phyloP scores from a whole-genome alignment of 1,284 basidiomycete genomes.

The Mycena citricolor region DNA sequence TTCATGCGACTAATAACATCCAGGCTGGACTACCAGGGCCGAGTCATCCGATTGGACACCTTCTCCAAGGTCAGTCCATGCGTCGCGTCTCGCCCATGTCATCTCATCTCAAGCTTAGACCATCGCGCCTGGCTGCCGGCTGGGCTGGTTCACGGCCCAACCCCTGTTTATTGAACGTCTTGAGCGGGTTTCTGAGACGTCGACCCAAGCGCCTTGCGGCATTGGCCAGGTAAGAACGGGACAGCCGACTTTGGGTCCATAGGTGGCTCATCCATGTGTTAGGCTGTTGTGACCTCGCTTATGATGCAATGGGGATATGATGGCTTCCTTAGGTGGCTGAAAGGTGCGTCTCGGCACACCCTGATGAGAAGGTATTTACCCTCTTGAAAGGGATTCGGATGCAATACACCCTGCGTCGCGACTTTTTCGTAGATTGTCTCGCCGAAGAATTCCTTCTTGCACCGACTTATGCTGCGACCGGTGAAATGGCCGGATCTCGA shows the following conservation, averaged over 20 bases:
- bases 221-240: constrained; percentile 55
- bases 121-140: constrained; percentile 73
- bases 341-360: constrained; percentile 32
- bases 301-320: constrained; percentile 66
- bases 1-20: too few species aligned
- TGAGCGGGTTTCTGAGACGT: constrained; percentile 72
- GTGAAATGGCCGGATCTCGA: constrained; percentile 34
- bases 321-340: constrained; percentile 78
- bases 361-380: background rate
- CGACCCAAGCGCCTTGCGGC: constrained; percentile 73
- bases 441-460: constrained; percentile 51
- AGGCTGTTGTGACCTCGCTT: constrained; percentile 62
- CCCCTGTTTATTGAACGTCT: constrained; percentile 71
- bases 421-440: constrained; percentile 60
- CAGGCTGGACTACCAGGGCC: constrained; percentile 72
- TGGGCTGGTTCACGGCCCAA: constrained; percentile 81
- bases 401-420: constrained; percentile 58
- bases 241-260: background rate
- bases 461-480: constrained; percentile 29
- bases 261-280: constrained; percentile 4
- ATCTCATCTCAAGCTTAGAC: constrained; percentile 41
- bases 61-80: constrained; percentile 67
- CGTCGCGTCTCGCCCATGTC: background rate
- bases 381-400: constrained; percentile 44
- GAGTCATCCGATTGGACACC: constrained; percentile 77